phyloP scores from a whole-genome alignment of 441 rosid species.

The Erodium trifolium region DNA sequence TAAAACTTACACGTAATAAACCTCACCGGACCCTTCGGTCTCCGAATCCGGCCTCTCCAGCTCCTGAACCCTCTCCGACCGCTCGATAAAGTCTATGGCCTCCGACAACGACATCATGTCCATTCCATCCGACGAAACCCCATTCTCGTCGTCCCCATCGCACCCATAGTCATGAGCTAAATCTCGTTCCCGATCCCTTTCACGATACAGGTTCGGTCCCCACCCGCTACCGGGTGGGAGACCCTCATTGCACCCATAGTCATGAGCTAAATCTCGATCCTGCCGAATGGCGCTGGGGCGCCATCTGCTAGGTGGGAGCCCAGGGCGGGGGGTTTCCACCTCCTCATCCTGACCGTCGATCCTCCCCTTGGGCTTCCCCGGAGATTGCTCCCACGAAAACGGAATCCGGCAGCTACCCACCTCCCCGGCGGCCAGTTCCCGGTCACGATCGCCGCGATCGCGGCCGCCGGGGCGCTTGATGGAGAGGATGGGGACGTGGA shows the following conservation, averaged over 20 bases:
- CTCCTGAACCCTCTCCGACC: slow-evolving; percentile 28
- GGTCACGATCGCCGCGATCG: slow-evolving; percentile 10
- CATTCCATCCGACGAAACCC: slow-evolving; percentile 26
- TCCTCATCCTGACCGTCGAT: slow-evolving; percentile 3
- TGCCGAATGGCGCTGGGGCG: slow-evolving; percentile 1
- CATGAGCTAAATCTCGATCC: not conserved
- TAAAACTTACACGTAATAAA: not conserved
- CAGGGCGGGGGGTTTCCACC: slow-evolving; percentile 51
- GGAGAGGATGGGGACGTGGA: slow-evolving; percentile 64
- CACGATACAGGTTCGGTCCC: too few relatives aligned
- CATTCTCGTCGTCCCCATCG: slow-evolving; percentile 27
- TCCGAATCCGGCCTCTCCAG: slow-evolving; percentile 16
- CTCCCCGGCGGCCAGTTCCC: slow-evolving; percentile 17
- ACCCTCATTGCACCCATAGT: too few relatives aligned
- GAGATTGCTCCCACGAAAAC: slow-evolving; percentile 80
- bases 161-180: too few relatives aligned
- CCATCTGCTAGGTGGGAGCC: slow-evolving; percentile 63
- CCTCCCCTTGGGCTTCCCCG: slow-evolving; percentile 59
- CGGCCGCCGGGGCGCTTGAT: slow-evolving; percentile 39
- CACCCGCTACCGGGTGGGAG: too few relatives aligned
- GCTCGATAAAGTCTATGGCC: slow-evolving; percentile 72
- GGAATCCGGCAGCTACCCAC: slow-evolving; percentile 40
- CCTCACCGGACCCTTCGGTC: slow-evolving; percentile 24
- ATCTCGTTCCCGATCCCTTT: too few relatives aligned
- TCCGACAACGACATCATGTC: slow-evolving; percentile 70